phyloP scores from a whole-genome alignment of 2,329 filamentous ascomycete species.

The Penicillium hesseltinei region DNA sequence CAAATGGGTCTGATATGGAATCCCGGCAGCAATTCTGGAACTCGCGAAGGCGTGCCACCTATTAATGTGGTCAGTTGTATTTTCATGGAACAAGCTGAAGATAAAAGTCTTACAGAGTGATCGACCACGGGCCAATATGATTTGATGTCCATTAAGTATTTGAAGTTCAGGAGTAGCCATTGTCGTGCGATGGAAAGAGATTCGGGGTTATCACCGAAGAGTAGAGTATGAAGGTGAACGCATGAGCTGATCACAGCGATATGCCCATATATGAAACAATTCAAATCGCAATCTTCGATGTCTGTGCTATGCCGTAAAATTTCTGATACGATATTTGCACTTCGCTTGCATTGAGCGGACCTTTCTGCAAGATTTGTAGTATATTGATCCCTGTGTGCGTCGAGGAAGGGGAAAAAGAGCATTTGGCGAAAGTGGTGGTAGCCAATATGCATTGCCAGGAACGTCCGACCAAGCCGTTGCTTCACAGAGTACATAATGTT shows the following conservation, averaged over 20 bases:
- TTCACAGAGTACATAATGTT: constrained; percentile 16
- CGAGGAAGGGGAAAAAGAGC: constrained; percentile 24
- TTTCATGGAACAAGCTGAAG: too few species aligned
- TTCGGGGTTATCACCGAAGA: constrained; percentile 17
- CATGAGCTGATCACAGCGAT: constrained; percentile 24
- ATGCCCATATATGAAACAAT: constrained; percentile 23
- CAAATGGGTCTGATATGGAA: too few species aligned
- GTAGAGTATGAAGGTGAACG: constrained; percentile 21
- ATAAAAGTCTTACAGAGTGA: constrained; percentile 11
- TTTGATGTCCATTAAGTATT: constrained; percentile 23
- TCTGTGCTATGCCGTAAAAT: constrained; percentile 18
- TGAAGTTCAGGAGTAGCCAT: constrained; percentile 20
- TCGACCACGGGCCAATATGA: constrained; percentile 22
- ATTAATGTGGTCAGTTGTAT: too few species aligned
- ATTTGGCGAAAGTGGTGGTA: constrained; percentile 25
- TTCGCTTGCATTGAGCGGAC: constrained; percentile 17
- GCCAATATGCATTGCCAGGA: constrained; percentile 25
- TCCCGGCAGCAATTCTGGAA: too few species aligned
- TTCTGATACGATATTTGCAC: constrained; percentile 17
- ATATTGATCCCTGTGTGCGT: constrained; percentile 5
- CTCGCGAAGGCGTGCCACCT: too few species aligned
- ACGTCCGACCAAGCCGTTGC: constrained; percentile 19
- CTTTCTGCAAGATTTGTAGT: not conserved
- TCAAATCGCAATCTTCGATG: constrained; percentile 18
- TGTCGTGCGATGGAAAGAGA: constrained; percentile 15